A percentile compares a stretch with the other conserved stretches of the same genome.
Conservation (phyloP, 139 green algal species). For the Asterochloris erici region DNA sequence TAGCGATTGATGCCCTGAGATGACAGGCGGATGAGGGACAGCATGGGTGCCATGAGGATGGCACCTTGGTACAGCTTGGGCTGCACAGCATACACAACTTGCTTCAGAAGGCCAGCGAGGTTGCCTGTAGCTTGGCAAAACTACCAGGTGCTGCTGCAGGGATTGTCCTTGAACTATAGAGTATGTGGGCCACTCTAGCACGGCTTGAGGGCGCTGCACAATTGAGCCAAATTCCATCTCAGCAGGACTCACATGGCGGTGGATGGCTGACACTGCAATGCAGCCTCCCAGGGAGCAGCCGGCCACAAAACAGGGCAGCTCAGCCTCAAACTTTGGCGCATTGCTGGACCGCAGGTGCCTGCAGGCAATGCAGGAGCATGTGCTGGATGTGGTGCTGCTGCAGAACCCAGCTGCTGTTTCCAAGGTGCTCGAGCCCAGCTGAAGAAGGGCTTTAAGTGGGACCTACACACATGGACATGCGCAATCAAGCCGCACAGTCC, state of each 20-base stretch:
- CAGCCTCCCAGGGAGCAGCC: conserved; percentile 67
- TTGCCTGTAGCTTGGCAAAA: neutral
- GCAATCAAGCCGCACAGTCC: too few species aligned
- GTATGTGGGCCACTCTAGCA: too few species aligned
- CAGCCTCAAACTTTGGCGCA: neutral
- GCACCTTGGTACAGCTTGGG: conserved; percentile 37
- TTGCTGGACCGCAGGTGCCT: neutral
- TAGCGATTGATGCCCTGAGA: conserved; percentile 58
- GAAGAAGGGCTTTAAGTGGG: too few species aligned
- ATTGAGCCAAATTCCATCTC: neutral
- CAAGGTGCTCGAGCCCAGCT: too few species aligned
- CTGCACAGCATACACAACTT: conserved; percentile 10
- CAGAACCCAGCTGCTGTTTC: too few species aligned
- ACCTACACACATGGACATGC: too few species aligned
- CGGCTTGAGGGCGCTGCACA: too few species aligned
- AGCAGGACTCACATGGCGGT: neutral
- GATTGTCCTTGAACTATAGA: neutral
- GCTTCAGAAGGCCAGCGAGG: neutral
- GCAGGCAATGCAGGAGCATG: neutral
- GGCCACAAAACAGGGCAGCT: conserved; percentile 52
- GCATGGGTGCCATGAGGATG: conserved; percentile 65
- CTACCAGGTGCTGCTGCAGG: neutral
- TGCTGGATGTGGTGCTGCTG: too few species aligned
- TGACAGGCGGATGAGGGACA: conserved; percentile 59
- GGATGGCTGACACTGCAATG: conserved; percentile 46